phyloP scores from a whole-genome alignment of 2,329 filamentous ascomycete species.

The Fusarium sp. region DNA sequence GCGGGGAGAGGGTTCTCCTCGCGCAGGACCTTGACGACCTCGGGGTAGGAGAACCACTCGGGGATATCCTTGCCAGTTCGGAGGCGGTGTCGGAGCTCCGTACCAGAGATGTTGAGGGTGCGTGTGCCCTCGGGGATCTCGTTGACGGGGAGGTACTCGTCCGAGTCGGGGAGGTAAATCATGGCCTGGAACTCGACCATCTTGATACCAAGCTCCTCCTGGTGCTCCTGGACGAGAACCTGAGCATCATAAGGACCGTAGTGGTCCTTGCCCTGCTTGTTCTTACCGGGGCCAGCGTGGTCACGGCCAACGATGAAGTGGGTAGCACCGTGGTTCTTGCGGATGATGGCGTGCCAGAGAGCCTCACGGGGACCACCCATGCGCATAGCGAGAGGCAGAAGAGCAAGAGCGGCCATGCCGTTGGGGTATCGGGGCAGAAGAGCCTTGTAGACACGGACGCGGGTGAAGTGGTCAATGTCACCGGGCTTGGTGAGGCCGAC shows the following conservation, averaged over 20 bases:
- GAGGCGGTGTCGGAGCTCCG: constrained; percentile 91
- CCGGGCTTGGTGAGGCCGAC: constrained; percentile 98
- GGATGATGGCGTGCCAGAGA: constrained; percentile 99
- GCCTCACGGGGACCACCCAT: constrained; percentile 99
- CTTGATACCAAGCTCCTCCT: constrained; percentile 95
- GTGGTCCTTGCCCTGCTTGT: constrained; percentile 95
- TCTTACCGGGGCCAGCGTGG: constrained; percentile 97
- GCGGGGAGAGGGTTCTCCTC: constrained; percentile 94
- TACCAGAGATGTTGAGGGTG: constrained; percentile 87
- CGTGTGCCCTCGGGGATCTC: constrained; percentile 84
- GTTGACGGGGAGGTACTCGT: constrained; percentile 95
- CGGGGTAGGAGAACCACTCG: constrained; percentile 99
- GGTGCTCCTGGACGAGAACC: constrained; percentile 95
- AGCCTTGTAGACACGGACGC: constrained; percentile 98
- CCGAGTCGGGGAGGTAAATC: constrained; percentile 96
- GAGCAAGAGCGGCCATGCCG: constrained; percentile 96
- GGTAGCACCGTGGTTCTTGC: constrained; percentile 98
- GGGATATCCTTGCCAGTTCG: constrained; percentile 93
- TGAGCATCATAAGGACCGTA: constrained; percentile 99
- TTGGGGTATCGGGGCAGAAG: constrained; percentile 97
- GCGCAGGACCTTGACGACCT: constrained; percentile 94
- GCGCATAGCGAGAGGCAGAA: constrained; percentile 95
- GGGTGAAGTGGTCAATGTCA: constrained; percentile 99
- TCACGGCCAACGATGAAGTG: constrained; percentile 99
- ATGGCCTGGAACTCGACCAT: constrained; percentile 99